Percentiles rank a stretch among this genome's conserved stretches.
These are phyloP conservation scores for Lithospermum erythrorhizon DNA, from an alignment of 257 asterid species.

Conservation along the genomic window DNA sequence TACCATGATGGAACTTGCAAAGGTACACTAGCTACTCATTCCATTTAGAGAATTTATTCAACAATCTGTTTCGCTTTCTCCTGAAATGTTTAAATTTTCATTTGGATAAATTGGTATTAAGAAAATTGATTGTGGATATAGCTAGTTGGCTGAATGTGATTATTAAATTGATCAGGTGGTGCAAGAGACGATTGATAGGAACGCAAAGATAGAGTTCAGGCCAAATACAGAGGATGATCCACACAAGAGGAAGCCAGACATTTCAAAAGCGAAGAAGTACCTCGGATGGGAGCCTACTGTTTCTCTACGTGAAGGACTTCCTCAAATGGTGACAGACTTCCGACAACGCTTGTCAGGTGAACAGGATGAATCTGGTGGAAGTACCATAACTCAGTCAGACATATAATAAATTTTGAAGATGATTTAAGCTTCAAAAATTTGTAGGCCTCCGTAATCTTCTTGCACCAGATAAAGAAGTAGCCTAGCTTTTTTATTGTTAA, in stretches of 20 bases:
- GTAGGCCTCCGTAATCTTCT: neutral
- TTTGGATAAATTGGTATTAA: no score
- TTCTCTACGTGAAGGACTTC: conserved; percentile 70
- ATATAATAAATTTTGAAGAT: neutral
- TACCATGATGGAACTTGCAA: conserved; percentile 86
- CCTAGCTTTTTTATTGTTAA: neutral
- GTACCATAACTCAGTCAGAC: conserved; percentile 2
- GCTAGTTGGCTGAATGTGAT: neutral
- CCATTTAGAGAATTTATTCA: neutral
- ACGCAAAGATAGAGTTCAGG: conserved; percentile 66
- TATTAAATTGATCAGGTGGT: conserved; percentile 39
- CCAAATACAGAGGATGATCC: conserved; percentile 83
- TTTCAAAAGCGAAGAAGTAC: conserved; percentile 59
- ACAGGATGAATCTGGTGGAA: conserved; percentile 15
- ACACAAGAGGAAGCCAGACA: conserved; percentile 81
- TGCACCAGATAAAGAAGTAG: neutral
- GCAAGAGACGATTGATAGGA: conserved; percentile 64
- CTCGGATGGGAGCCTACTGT: conserved; percentile 73
- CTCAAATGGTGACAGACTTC: conserved; percentile 70
- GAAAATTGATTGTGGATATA: neutral
- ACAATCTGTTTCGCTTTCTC: no score
- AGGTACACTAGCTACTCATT: conserved; percentile 32
- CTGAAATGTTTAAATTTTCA: no score
- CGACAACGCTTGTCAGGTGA: conserved; percentile 55
- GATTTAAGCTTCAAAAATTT: neutral